These are phyloP conservation scores for Neopestalotiopsis sp. DNA, from an alignment of 2,329 filamentous ascomycete genomes.

Conservation along the genomic window DNA sequence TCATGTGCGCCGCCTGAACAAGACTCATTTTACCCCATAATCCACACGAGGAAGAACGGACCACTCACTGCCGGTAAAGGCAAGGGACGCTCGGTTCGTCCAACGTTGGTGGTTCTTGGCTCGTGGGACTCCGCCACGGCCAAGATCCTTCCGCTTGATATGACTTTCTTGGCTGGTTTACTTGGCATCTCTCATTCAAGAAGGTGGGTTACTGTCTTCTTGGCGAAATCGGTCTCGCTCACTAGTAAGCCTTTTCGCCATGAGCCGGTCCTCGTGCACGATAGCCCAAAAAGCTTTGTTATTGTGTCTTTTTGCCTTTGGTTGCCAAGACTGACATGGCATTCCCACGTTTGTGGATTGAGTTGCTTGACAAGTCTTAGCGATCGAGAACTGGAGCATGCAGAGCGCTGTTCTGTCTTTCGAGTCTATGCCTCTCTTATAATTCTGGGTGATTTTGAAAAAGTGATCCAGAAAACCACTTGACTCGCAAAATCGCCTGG, in stretches of 20 bases:
- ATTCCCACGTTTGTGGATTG: background rate
- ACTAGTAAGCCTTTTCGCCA: background rate
- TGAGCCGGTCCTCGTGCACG: background rate
- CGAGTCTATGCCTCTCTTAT: too few species aligned
- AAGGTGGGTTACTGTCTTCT: background rate
- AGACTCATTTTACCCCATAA: background rate
- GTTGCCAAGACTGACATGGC: background rate
- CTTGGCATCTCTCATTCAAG: constrained; percentile 9
- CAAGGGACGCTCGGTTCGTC: background rate
- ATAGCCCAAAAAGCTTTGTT: background rate
- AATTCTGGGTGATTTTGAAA: too few species aligned
- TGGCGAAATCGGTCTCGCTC: background rate
- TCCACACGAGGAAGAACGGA: background rate
- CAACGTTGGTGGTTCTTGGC: background rate
- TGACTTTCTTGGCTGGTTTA: background rate
- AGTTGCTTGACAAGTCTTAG: background rate
- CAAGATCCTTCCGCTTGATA: constrained; percentile 8
- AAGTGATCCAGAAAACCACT: too few species aligned
- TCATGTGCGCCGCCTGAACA: background rate
- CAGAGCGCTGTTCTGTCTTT: too few species aligned
- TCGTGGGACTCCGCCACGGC: constrained; percentile 8
- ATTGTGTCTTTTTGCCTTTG: background rate
- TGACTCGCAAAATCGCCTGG: too few species aligned
- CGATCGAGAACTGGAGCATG: background rate
- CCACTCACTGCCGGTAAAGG: too few species aligned